phyloP scores from a whole-genome alignment of 2,329 filamentous ascomycete genomes.

The Arthrobotrys conoides region DNA sequence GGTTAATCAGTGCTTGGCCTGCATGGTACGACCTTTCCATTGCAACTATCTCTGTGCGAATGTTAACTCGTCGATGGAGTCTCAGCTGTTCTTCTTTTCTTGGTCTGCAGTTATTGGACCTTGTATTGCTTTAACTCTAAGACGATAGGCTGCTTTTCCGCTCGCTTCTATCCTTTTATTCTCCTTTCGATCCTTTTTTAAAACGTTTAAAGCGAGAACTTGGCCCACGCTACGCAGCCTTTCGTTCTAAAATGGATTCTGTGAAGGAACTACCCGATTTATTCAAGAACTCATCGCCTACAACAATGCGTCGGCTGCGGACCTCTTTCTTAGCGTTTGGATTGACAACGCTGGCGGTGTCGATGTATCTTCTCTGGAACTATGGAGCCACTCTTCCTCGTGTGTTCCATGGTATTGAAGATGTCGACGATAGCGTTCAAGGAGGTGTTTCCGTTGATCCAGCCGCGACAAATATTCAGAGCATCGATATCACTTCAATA shows the following conservation, averaged over 20 bases:
- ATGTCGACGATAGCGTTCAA: conserved; percentile 42
- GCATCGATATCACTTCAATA: conserved; percentile 13
- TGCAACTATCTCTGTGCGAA: conserved; percentile 29
- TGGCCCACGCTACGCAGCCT: conserved; percentile 42
- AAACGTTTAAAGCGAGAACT: conserved; percentile 32
- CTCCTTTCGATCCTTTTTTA: conserved; percentile 35
- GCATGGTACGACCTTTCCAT: conserved; percentile 32
- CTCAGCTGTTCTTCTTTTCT: conserved; percentile 15
- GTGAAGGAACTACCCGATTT: conserved; percentile 45
- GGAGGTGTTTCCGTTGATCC: conserved; percentile 31
- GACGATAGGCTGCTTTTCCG: conserved; percentile 41
- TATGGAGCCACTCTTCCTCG: conserved; percentile 46
- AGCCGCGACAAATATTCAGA: conserved; percentile 21
- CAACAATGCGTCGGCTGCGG: conserved; percentile 49
- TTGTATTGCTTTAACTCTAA: too few species aligned
- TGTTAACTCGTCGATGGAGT: conserved; percentile 29
- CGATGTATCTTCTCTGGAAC: conserved; percentile 54
- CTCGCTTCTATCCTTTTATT: conserved; percentile 41
- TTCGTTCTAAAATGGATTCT: conserved; percentile 52
- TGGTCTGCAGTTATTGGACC: conserved; percentile 10
- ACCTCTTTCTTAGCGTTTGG: conserved; percentile 56
- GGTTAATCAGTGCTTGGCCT: conserved; percentile 33
- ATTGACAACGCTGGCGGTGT: conserved; percentile 47
- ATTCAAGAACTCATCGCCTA: conserved; percentile 53
- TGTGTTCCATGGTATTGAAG: conserved; percentile 50